Evolutionary conservation across 2,329 filamentous ascomycete genomes (phyloP), one percentile per base, ranked within the genome.

Genomic region (Helotiales sp.): DNA sequence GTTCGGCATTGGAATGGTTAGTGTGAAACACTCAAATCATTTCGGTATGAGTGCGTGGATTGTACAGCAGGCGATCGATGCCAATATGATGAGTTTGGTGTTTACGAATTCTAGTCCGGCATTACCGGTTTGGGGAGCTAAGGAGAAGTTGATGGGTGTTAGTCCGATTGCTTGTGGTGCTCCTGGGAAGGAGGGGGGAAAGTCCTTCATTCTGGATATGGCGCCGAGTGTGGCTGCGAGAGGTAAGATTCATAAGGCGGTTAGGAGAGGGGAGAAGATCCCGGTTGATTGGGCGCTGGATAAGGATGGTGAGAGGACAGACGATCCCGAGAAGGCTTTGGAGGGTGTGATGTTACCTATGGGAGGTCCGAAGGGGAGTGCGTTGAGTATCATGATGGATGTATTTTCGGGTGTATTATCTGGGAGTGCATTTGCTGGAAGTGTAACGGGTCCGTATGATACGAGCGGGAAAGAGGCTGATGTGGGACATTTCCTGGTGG

Each of bases 11-110:
- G 92, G 92, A 28, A 89, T 96, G 85, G 90, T 90, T 0, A 87
- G 86, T 66, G 83, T 95, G 74, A 91, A 89, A 77, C 89, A 91
- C 78, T 91, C 89, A 47, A 95, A 95, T 73, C 91, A 95, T 77
- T 94, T 92, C 74, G 92, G 92, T 63, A 96, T 96, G 92, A 86
- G 86, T 3, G 92, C 92, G 0, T 95, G 91, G 90, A 76, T 93
- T 0, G 91, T 93, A 11, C 89, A 92, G 77, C 89, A 93, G 78
- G 92, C 91, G 0, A 78, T 94, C 15, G 90, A 95, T 66, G 88
- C 86, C 0, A 83, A 84, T 43, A 88, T 91, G 86, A 89, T 92
- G 90, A 71, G 71, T 61, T 66, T 79, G 2, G 78, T 76, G 0
- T 79, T 79, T 65, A 79, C 78, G 5, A 79, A 79, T 58, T 76